Percentiles rank a stretch among this genome's conserved stretches.
phyloP scores from a whole-genome alignment of 768 basidiomycete genomes.

The Leccinum uliginosum region DNA sequence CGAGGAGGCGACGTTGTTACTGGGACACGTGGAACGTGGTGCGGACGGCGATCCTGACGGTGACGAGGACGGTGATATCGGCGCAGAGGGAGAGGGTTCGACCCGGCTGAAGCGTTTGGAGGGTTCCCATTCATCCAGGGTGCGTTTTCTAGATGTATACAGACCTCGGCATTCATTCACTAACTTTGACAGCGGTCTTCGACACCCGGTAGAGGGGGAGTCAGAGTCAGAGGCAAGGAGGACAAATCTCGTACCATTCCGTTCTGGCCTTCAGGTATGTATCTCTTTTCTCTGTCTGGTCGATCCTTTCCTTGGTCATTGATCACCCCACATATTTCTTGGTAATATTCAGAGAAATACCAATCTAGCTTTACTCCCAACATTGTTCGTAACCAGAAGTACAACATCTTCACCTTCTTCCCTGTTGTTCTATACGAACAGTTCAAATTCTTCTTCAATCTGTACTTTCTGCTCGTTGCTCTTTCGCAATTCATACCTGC shows the following conservation, averaged over 20 bases:
- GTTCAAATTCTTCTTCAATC: slow-evolving; percentile 99
- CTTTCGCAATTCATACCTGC: slow-evolving; percentile 95
- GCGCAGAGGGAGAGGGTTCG: slow-evolving; percentile 27
- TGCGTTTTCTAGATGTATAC: slow-evolving; percentile 6
- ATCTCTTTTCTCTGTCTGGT: not conserved
- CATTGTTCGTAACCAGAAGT: slow-evolving; percentile 95
- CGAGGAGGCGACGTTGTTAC: slow-evolving; percentile 49
- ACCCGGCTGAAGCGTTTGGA: slow-evolving; percentile 26
- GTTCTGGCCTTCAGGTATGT: slow-evolving; percentile 66
- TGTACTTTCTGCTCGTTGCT: slow-evolving; percentile 96
- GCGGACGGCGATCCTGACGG: slow-evolving; percentile 34
- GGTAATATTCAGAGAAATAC: slow-evolving; percentile 51
- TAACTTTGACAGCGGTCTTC: slow-evolving; percentile 20
- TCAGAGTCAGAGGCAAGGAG: slow-evolving; percentile 31
- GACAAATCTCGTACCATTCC: slow-evolving; percentile 77
- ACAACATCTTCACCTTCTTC: slow-evolving; percentile 94
- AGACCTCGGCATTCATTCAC: not conserved
- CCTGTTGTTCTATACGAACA: slow-evolving; percentile 98
- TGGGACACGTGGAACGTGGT: slow-evolving; percentile 35
- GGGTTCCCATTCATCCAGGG: slow-evolving; percentile 16
- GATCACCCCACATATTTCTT: not conserved
- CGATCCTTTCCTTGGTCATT: not conserved
- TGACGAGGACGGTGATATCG: slow-evolving; percentile 37
- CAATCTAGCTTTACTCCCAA: slow-evolving; percentile 78
- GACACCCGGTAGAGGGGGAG: slow-evolving; percentile 7